Conservation (phyloP, 129 eudicot genomes). For the Arctium lappa region DNA sequence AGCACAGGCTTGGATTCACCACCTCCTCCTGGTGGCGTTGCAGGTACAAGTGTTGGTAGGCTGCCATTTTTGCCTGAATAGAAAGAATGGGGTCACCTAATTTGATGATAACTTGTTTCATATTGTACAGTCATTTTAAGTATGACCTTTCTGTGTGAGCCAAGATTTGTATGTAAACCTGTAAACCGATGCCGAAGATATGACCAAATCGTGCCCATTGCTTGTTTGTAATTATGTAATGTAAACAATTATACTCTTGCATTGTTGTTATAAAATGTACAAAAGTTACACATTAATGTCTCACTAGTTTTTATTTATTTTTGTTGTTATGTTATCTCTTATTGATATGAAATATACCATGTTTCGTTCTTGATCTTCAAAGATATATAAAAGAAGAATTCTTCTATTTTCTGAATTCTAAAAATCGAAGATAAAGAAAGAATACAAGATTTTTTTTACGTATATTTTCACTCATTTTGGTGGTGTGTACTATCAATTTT, state of each 20-base stretch:
- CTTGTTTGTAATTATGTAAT: constrained; percentile 28
- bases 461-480: too few relatives aligned
- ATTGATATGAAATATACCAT: too few relatives aligned
- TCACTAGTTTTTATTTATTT: not conserved
- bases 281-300: constrained; percentile 10
- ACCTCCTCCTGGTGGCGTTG: constrained; percentile 27
- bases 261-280: constrained; percentile 8
- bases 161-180: not conserved
- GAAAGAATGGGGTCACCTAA: not conserved
- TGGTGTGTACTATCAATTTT: too few relatives aligned
- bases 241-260: not conserved
- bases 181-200: not conserved
- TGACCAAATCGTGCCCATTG: constrained; percentile 14
- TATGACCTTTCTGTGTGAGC: constrained; percentile 17
- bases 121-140: constrained; percentile 56
- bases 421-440: too few relatives aligned
- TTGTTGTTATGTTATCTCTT: too few relatives aligned
- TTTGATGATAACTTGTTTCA: constrained; percentile 25
- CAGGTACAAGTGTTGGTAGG: constrained; percentile 54
- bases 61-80: constrained; percentile 83
- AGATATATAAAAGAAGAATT: too few relatives aligned
- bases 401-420: too few relatives aligned
- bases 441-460: too few relatives aligned
- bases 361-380: too few relatives aligned
- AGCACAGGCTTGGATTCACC: constrained; percentile 15